Base-by-base conservation (phyloP, 208 protist species). In the Naegleria lovaniensis region DNA sequence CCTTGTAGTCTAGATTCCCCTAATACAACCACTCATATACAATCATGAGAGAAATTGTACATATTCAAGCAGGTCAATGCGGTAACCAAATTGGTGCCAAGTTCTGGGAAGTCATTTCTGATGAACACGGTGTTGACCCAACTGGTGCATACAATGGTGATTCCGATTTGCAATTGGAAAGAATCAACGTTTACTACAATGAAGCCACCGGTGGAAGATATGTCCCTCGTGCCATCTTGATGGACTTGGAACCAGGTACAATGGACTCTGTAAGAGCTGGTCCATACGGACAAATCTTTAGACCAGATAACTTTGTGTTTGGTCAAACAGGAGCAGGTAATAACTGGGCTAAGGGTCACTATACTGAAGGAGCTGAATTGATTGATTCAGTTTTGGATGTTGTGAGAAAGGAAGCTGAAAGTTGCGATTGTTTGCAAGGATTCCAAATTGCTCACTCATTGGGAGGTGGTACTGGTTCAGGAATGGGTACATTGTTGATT, bases 361-460 rank as follows among this genome's bases (percentile, higher is more conserved):
- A 99, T 94, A 99, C 97, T 40, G 98, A 99, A 90, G 98, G 98
- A 88, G 96, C 96, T 92, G 97, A 99, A 93, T 92, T 99, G 4
- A 96, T 98, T 43, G 98, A 99, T 85, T 91, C 92, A 25, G 96
- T 99, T 5, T 91, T 99, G 40, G 98, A 99, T 87, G 94, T 96
- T 40, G 94, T 98, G 16, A 94, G 98, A 89, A 99, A 98, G 93
- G 97, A 99, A 94, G 97, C 97, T 40, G 98, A 99, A 93, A 51
- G 25, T 76, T 98, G 96, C 92, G 97, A 99, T 90, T 97, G 96
- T 91, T 94, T 99, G n/a, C 98, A 99, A 94, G 98, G 98, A 84
- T 99, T 99, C 95, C 98, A 99, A 92, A 85, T 99, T 19, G 93
- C 93, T 76, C 98, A 99, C 96, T 99, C 98, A n/a, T 95, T 99